Evolutionary conservation across 2,329 filamentous ascomycete genomes (phyloP).

Genomic region (Verticillium dahliae): DNA sequence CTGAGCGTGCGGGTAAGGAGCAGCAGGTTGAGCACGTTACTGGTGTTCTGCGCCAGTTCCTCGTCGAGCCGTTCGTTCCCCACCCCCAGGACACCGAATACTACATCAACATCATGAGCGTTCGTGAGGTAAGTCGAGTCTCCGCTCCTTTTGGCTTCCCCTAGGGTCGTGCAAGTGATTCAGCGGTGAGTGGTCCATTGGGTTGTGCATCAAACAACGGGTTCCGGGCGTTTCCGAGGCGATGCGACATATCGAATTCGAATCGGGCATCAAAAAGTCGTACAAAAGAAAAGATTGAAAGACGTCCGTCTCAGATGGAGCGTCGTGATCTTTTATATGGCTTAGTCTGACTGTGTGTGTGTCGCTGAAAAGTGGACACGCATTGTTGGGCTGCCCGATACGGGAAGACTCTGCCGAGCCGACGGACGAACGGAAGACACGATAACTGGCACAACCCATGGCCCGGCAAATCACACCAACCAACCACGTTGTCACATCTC

Average conservation of each 20-base stretch:
- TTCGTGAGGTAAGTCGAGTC: slow-evolving; percentile 80
- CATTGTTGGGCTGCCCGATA: not conserved
- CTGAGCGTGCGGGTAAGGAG: slow-evolving; percentile 82
- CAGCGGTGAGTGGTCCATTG: not conserved
- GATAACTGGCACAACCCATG: not conserved
- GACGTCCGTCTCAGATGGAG: not conserved
- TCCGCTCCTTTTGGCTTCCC: not conserved
- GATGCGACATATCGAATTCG: not conserved
- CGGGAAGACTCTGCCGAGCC: slow-evolving; percentile 4
- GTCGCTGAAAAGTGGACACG: slow-evolving; percentile 2
- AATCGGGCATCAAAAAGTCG: not conserved
- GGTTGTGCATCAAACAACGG: not conserved
- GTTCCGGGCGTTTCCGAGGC: not conserved
- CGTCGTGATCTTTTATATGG: slow-evolving; percentile 5
- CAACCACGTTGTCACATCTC: not conserved
- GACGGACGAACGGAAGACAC: slow-evolving; percentile 28
- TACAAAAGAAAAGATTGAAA: not conserved
- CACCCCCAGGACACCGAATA: slow-evolving; percentile 95
- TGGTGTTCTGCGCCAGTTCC: slow-evolving; percentile 86
- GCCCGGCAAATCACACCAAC: not conserved
- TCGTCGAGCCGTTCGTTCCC: slow-evolving; percentile 97
- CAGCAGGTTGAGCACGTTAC: slow-evolving; percentile 89
- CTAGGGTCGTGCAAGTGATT: not conserved
- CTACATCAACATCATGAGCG: slow-evolving; percentile 99
- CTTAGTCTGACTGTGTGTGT: not conserved